A percentile compares a stretch with the other conserved stretches of the same genome.
phyloP scores from a whole-genome alignment of 768 basidiomycete genomes.

The Symmetrospora coprosmae region DNA sequence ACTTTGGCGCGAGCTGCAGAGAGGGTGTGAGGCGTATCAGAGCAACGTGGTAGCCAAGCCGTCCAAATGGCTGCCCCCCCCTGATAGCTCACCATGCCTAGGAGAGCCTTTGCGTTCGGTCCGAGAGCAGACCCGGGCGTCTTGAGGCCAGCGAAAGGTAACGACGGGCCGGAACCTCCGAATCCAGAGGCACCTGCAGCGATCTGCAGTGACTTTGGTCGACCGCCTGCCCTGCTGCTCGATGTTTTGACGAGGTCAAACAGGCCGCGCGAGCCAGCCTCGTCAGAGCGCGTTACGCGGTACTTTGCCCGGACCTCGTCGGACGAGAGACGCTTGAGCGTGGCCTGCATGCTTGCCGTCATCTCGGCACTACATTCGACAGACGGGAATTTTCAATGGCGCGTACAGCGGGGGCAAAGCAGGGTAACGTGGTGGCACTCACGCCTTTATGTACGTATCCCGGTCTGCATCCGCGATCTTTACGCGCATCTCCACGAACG shows the following conservation, averaged over 20 bases:
- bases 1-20: neutral
- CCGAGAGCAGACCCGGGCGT: neutral
- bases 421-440: neutral
- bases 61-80: neutral
- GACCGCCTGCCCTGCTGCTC: too few relatives aligned
- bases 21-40: neutral
- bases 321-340: neutral
- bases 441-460: conserved; percentile 1
- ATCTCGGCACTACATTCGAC: conserved; percentile 10
- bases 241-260: neutral
- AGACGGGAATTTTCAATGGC: neutral
- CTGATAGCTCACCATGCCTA: neutral
- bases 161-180: too few relatives aligned
- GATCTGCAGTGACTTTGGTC: neutral
- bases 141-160: neutral
- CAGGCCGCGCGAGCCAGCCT: conserved; percentile 7
- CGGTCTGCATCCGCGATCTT: neutral
- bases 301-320: neutral
- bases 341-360: conserved; percentile 11
- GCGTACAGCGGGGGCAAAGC: neutral
- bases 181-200: too few relatives aligned
- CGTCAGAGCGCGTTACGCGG: conserved; percentile 13
- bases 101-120: neutral
- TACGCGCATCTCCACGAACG: conserved; percentile 3
- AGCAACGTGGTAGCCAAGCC: neutral